Conservation (phyloP, 768 basidiomycete genomes). For the Pleurotus djamor region DNA sequence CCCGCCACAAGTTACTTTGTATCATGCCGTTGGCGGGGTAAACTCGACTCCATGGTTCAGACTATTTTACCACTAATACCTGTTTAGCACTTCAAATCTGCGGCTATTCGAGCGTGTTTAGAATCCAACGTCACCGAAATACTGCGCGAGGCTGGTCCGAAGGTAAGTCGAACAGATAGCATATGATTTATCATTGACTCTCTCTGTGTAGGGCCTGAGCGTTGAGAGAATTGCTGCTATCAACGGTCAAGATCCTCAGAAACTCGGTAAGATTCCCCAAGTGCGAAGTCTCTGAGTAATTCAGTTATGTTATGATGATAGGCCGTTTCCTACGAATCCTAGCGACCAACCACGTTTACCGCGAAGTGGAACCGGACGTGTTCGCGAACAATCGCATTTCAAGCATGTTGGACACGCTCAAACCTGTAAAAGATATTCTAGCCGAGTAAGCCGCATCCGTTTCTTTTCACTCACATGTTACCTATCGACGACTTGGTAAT, state of each 20-base stretch:
- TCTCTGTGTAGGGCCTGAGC: slow-evolving; percentile 30
- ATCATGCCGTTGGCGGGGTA: slow-evolving; percentile 20
- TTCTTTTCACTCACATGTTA: not conserved
- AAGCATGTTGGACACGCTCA: slow-evolving; percentile 29
- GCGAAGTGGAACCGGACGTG: slow-evolving; percentile 30
- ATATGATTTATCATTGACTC: too few species aligned
- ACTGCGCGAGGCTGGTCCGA: slow-evolving; percentile 33
- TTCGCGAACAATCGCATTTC: slow-evolving; percentile 38
- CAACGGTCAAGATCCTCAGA: slow-evolving; percentile 22
- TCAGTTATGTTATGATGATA: slow-evolving; percentile 1
- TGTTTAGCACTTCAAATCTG: slow-evolving; percentile 20
- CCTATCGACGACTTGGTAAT: too few species aligned
- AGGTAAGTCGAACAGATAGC: slow-evolving; percentile 14
- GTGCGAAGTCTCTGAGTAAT: not conserved
- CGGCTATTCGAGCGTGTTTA: slow-evolving; percentile 24
- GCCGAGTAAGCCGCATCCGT: slow-evolving; percentile 17
- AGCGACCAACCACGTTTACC: slow-evolving; percentile 34
- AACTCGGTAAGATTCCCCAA: slow-evolving; percentile 24
- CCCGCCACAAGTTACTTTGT: slow-evolving; percentile 21
- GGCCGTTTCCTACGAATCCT: slow-evolving; percentile 36
- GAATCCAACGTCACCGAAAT: slow-evolving; percentile 36
- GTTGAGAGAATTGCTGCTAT: slow-evolving; percentile 27
- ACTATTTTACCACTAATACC: not conserved
- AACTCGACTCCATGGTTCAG: not conserved
- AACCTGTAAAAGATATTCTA: slow-evolving; percentile 20